Evolutionary conservation across 2,329 filamentous ascomycete species (phyloP), one percentile per base, ranked within the genome.

Genomic region (Fragosphaeria purpurea): DNA sequence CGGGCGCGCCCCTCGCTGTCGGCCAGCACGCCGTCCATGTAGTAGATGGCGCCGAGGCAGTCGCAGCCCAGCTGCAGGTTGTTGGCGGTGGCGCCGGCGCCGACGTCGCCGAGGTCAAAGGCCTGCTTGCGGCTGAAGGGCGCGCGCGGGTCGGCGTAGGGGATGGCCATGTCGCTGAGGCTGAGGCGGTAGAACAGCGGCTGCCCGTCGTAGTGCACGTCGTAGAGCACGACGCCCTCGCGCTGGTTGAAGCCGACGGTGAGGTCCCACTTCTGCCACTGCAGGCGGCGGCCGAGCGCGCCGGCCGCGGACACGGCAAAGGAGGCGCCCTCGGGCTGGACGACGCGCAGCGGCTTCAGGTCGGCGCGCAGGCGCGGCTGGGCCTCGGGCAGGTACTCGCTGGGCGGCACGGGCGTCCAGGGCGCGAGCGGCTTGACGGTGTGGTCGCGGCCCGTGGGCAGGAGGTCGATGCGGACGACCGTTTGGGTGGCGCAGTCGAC

Each of bases 31-130:
- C 72, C 73, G 57, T 83, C 79, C 52, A 87, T 76, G 55, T 76
- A 76, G 53, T 83, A 52, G 57, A 85, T 85, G 0, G 77, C 74
- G 6, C 85, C 85, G 0, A 88, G 72, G 56, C 84, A 83, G 60
- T 87, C 83, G 50, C 83, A 86, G 13, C 83, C 83, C 0, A 86
- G 71, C 12, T 73, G 69, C 3, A 88, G 71, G 54, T 85, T 85
- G 63, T 88, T 88, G 30, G 82, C 79, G 49, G 75, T 79, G 47
- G 78, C 73, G 4, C 84, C 84, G 32, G 80, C 78, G 9, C 83
- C 83, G 12, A 75, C 80, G 52, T 87, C 83, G 9, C 84, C 84
- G 53, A 87, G 79, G 58, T 87, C 83, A 58, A 88, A 87, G 0
- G 84, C 83, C 53, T 83, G 80, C 62, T 88, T 87, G 42, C 82